Base-by-base conservation (phyloP, 306 rosid genomes). In the Fagus crenata region DNA sequence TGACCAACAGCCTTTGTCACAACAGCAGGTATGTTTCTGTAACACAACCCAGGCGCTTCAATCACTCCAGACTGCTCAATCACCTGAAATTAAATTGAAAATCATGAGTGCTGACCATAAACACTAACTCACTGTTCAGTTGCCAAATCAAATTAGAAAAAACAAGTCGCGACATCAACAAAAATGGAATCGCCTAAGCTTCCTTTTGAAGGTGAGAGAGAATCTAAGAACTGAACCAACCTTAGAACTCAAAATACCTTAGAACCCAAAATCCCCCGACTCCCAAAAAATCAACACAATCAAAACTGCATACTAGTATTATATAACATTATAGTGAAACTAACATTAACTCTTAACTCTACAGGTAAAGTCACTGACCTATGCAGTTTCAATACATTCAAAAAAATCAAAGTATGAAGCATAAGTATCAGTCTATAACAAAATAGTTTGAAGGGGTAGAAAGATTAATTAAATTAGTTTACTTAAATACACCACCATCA, bases 1-100 rank as follows among this genome's bases (percentile, higher is more conserved):
- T 89, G 97, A 76, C 93, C 97, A 60, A 89, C 89, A 42, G 90
- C 93, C 79, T 91, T 88, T 72, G 98, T 85, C 77, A 89, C 92
- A 37, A 89, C 95, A 78, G 93, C 85, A 11, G 96, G 88, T 37
- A 40, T 40, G 74, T 85, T 88, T 15, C 83, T 71, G 78, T 81
- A 84, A 63, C 77, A 75, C 77, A 89, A 82, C 73, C 84, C 90
- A 61, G 91, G 91, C 53, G 88, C 96, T 71, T 89, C 97, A 22
- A 88, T 69, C n/a, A 87, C 86, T 77, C 92, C 93, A 8, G 96
- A 90, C 76, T 92, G 96, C 81, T 90, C 96, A 58, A 88, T 81
- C 84, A 94, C 87, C 98, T 94, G 86, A 77, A 40, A 83, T 35
- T 39, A 69, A 80, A 79, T 74, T 51, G 35, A 65, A n/a, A 51